These are phyloP conservation scores for Umbelopsis isabellina DNA, from an alignment of 192 early-diverging fungal species.

Conservation along the genomic window DNA sequence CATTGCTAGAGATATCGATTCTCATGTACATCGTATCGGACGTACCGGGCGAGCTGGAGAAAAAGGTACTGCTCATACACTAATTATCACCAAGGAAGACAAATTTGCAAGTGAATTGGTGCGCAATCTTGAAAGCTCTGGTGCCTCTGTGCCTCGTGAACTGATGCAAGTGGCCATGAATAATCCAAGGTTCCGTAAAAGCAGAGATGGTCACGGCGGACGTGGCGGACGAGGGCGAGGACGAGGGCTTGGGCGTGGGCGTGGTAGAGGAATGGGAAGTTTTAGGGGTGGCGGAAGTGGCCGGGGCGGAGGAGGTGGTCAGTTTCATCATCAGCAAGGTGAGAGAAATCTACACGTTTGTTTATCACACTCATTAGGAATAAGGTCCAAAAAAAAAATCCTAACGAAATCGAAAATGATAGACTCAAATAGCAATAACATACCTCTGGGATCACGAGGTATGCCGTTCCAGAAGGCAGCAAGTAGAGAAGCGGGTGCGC, in stretches of 20 bases:
- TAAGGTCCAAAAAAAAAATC: constrained; percentile 13
- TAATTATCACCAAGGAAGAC: constrained; percentile 68
- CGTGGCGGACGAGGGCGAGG: constrained; percentile 52
- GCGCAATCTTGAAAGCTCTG: constrained; percentile 59
- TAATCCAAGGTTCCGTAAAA: constrained; percentile 65
- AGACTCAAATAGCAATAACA: constrained; percentile 23
- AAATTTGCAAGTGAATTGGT: constrained; percentile 67
- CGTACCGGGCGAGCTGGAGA: constrained; percentile 74
- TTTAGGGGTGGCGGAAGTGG: constrained; percentile 39
- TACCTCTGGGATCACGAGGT: constrained; percentile 24
- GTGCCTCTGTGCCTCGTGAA: constrained; percentile 49
- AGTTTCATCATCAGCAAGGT: constrained; percentile 30
- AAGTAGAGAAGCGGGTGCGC: constrained; percentile 31
- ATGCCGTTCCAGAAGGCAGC: constrained; percentile 35
- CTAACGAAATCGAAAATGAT: constrained; percentile 12
- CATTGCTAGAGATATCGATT: constrained; percentile 80
- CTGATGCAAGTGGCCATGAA: constrained; percentile 53
- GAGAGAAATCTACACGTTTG: constrained; percentile 26
- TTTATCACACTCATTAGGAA: constrained; percentile 27
- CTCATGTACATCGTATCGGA: constrained; percentile 80
- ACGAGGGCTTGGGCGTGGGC: constrained; percentile 48
- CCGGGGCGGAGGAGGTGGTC: constrained; percentile 36
- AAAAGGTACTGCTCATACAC: constrained; percentile 66
- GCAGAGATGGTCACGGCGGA: constrained; percentile 35
- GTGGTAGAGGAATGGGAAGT: constrained; percentile 29